Base-by-base conservation (phyloP, 1,284 basidiomycete species). In the Fomitopsis schrenkii region DNA sequence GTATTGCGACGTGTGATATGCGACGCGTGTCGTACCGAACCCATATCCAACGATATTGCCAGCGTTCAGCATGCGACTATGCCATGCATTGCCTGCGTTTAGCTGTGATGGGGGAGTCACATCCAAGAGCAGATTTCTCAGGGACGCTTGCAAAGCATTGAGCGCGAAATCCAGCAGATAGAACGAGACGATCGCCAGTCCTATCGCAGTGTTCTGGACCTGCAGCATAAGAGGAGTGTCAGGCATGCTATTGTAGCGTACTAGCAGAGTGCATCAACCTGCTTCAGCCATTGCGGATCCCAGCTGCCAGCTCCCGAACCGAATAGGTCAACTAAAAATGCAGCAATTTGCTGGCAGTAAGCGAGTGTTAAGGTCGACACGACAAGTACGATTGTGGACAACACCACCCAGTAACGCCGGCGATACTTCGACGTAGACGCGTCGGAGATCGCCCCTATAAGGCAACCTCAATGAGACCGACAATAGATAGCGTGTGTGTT, bases 81-180 rank as follows among this genome's bases (percentile, higher is more conserved):
- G 95, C 96, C 97, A 99, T n/a, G 97, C 97, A 76, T 98, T 99
- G 6, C 92, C 95, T 15, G 88, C 83, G 65, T 90, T 95, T 40
- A 98, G 84, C 74, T 98, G 95, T 64, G 90, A 84, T 3, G 89
- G 83, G 4, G 95, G 95, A 0, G 94, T 88, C 52, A 95, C 79
- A 73, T 99, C 97, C 61, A 99, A 82, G 14, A 98, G 83, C 26
- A 99, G 84, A 71, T 97, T 97, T 40, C 96, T 83, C 22, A 97
- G 78, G 3, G 95, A 95, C 0, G 95, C 95, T 82, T 98, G 95
- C 50, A 98, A 78, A 3, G 93, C 94, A 73, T 99, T 99, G 63
- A 99, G 82, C 8, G 94, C 93, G 74, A 98, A 98, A 74, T 98
- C 97, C 30, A 98, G 82, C 56, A 96, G 75, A 75, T 97, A 98